Conservation (phyloP, 306 rosid species). For the Begonia masoniana region DNA sequence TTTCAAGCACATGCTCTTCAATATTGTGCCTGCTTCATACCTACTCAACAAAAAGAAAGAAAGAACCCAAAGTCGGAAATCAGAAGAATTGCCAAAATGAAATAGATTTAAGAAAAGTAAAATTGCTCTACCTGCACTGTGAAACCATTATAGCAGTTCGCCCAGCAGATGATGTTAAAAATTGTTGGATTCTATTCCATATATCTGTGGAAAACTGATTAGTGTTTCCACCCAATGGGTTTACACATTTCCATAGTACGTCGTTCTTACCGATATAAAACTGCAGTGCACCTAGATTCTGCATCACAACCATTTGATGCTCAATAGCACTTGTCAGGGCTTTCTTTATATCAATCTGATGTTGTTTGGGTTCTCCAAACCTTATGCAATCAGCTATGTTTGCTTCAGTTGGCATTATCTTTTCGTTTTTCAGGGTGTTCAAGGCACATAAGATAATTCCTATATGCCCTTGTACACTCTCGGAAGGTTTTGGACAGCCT, state of each 20-base stretch:
- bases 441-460: constrained; percentile 50
- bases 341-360: constrained; percentile 38
- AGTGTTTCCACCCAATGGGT: constrained; percentile 31
- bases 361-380: constrained; percentile 50
- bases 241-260: constrained; percentile 60
- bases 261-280: constrained; percentile 45
- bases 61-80: neutral
- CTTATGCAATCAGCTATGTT: constrained; percentile 56
- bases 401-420: constrained; percentile 52
- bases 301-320: constrained; percentile 38
- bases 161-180: constrained; percentile 45
- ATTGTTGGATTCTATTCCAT: constrained; percentile 44
- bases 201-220: constrained; percentile 25
- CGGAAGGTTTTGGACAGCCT: constrained; percentile 65
- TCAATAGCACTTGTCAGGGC: constrained; percentile 55
- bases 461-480: constrained; percentile 46
- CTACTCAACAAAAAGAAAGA: constrained; percentile 23
- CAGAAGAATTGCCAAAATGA: neutral
- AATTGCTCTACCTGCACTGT: constrained; percentile 42
- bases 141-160: constrained; percentile 42
- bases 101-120: neutral
- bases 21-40: constrained; percentile 48
- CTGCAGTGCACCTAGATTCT: constrained; percentile 32
- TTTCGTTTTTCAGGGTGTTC: constrained; percentile 46
- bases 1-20: constrained; percentile 43